Conservation (phyloP, 1,284 basidiomycete species). For the Grifola frondosa region DNA sequence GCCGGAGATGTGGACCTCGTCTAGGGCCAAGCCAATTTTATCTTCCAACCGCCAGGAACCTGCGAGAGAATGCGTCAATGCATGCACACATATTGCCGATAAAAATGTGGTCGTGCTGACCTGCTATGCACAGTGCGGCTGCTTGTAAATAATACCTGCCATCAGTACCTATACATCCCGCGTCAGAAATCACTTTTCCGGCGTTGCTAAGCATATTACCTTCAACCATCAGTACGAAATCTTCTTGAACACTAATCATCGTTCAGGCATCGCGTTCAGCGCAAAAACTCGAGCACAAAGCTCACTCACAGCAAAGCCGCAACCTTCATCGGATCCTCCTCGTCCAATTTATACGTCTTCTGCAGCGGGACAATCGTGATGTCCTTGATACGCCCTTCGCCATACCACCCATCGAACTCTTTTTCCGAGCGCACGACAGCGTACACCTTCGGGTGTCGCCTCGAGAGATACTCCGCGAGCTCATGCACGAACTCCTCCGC, state of each 20-base stretch:
- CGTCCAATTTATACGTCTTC: constrained; percentile 50
- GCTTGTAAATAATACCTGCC: constrained; percentile 74
- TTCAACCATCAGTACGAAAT: constrained; percentile 77
- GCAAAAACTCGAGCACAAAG: background rate
- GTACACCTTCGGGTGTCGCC: constrained; percentile 62
- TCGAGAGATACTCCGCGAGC: constrained; percentile 62
- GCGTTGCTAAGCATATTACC: constrained; percentile 35
- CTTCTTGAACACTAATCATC: constrained; percentile 57
- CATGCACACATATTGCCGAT: background rate
- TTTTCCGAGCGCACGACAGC: constrained; percentile 39
- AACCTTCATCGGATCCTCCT: constrained; percentile 60
- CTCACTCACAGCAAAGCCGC: constrained; percentile 53
- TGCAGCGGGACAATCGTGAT: constrained; percentile 55
- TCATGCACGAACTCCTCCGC: constrained; percentile 68
- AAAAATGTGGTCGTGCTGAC: constrained; percentile 32
- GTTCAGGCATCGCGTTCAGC: background rate
- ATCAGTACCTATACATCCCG: constrained; percentile 45
- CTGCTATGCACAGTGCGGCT: constrained; percentile 67
- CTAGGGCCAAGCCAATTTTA: constrained; percentile 71
- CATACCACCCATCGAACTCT: constrained; percentile 49
- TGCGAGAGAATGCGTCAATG: constrained; percentile 24
- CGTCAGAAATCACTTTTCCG: constrained; percentile 7
- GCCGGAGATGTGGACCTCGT: constrained; percentile 71
- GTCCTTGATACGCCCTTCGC: constrained; percentile 46
- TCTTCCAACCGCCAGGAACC: constrained; percentile 79